A percentile compares a stretch with the other conserved stretches of the same genome.
These are phyloP conservation scores for Ulota crispa DNA, from an alignment of 225 moss, liverwort and hornwort genomes.

Conservation along the genomic window DNA sequence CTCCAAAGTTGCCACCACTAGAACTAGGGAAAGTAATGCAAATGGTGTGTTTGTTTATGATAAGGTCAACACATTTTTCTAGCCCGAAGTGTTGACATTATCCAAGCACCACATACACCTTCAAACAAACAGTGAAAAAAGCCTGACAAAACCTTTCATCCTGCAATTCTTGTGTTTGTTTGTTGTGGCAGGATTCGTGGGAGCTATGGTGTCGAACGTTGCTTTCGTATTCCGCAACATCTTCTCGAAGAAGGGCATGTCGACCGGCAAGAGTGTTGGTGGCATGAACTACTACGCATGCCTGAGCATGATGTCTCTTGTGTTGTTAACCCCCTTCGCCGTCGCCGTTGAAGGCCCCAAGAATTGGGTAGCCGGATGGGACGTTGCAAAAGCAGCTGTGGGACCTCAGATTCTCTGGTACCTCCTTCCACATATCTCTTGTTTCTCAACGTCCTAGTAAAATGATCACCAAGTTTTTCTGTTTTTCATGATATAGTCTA, in stretches of 20 bases:
- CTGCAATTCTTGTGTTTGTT: not conserved
- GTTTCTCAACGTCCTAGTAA: not conserved
- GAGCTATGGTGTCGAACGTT: slow-evolving; percentile 95
- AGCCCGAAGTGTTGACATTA: too few species aligned
- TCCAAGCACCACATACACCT: not conserved
- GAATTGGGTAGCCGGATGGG: slow-evolving; percentile 76
- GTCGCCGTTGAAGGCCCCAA: slow-evolving; percentile 80
- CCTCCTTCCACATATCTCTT: not conserved
- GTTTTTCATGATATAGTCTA: not conserved
- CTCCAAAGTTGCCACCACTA: too few species aligned
- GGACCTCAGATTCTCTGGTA: slow-evolving; percentile 84
- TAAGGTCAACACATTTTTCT: too few species aligned
- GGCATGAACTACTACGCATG: slow-evolving; percentile 98
- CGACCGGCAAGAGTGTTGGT: slow-evolving; percentile 74
- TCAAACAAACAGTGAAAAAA: not conserved
- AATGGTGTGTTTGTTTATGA: too few species aligned
- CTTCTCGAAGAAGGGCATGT: slow-evolving; percentile 96
- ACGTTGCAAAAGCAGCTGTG: slow-evolving; percentile 55
- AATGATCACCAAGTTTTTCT: not conserved
- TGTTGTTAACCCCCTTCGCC: slow-evolving; percentile 86
- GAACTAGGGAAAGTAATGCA: too few species aligned
- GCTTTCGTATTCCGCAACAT: slow-evolving; percentile 98
- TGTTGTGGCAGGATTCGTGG: slow-evolving; percentile 76
- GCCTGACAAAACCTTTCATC: not conserved
- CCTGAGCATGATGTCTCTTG: slow-evolving; percentile 80